Base-by-base conservation (phyloP, 2,329 filamentous ascomycete genomes). In the Aspergillus persii region DNA sequence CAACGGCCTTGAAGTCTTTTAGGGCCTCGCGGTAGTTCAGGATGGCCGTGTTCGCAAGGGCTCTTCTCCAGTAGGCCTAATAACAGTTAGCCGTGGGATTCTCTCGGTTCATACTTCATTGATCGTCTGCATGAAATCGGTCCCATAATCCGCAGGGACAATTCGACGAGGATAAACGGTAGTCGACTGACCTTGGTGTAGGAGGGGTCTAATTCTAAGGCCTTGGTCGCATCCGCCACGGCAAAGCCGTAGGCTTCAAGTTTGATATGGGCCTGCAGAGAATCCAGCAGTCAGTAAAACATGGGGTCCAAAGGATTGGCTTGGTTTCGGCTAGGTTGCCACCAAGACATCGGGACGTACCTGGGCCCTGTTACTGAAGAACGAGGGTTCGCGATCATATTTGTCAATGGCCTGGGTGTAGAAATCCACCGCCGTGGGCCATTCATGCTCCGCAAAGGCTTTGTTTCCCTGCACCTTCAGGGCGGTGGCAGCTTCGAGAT, bases 391-490 rank as follows among this genome's bases (percentile, higher is more conserved):
- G 67, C 89, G 83, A 72, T 89, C 86, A 77, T 96, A 88, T 67
- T 91, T 79, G 61, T 90, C 88, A 72, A 99, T 98, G 29, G 94
- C 94, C 77, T 96, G 85, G 57, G 86, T 87, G 77, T 99, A 99
- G 66, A 88, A 86, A 1, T 93, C 88, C 63, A 96, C 84, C 7
- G 95, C 95, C 3, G 83, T 80, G 9, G 84, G 85, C 90, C 91
- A 99, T 80, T 98, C 90, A 71, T 96, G 92, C 33, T 87, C 82
- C 58, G 88, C 86, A 78, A 98, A 98, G 55, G 92, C 92, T 72
- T 93, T 90, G 79, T 99, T 99, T 74, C 95, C 95, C 77, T 96
- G 85, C 77, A 96, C 89, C 81, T 99, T 99, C 68, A 96, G 82
- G 72, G 89, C 89, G 67, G 87, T 84, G 54, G 94, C 94, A 76